These are phyloP conservation scores for Circinella minor DNA, from an alignment of 371 early-diverging fungal genomes.

Conservation along the genomic window DNA sequence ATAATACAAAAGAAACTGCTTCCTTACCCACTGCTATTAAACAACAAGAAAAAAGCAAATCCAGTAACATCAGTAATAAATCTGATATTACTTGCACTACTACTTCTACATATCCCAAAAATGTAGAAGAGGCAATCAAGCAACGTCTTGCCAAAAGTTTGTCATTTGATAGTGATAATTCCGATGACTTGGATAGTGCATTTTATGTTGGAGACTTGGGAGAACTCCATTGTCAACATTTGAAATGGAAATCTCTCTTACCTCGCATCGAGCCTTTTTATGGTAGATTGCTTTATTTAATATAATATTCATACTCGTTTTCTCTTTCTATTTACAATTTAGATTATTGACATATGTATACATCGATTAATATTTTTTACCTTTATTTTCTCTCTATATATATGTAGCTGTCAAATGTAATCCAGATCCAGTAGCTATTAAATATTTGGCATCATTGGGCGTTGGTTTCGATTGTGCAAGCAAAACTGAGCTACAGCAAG, in stretches of 20 bases:
- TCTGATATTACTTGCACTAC: too few species aligned
- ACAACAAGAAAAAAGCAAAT: too few species aligned
- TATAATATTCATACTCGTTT: constrained; percentile 17
- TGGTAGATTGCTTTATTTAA: constrained; percentile 52
- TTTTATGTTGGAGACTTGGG: constrained; percentile 95
- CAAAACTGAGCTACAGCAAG: constrained; percentile 84
- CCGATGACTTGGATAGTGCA: constrained; percentile 76
- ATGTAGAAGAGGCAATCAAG: too few species aligned
- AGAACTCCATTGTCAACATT: constrained; percentile 84
- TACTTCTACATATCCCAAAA: too few species aligned
- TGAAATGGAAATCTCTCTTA: constrained; percentile 79
- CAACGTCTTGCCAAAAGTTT: too few species aligned
- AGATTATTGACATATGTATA: neutral
- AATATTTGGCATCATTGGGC: constrained; percentile 81
- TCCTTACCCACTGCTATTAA: too few species aligned
- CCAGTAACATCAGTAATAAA: too few species aligned
- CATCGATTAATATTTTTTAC: neutral
- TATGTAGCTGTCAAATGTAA: constrained; percentile 93
- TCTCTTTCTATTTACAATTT: neutral
- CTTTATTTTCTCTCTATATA: too few species aligned
- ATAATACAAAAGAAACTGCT: too few species aligned
- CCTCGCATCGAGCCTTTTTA: constrained; percentile 96
- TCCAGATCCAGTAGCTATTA: constrained; percentile 86
- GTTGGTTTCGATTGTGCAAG: constrained; percentile 94
- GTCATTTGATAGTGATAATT: constrained; percentile 28